Conservation (phyloP, 345 rosid genomes). For the Leavenworthia alabamica region DNA sequence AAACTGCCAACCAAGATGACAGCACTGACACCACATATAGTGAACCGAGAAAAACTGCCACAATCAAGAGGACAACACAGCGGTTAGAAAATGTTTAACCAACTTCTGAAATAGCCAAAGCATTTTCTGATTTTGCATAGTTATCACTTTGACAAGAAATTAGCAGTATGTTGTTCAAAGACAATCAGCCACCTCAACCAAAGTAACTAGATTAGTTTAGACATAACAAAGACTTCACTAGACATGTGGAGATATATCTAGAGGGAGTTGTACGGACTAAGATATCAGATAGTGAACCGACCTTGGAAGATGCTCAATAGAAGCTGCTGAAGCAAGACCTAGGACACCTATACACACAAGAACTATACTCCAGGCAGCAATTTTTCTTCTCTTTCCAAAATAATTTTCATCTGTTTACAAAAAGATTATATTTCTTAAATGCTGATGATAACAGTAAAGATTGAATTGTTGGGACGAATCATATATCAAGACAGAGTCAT, state of each 20-base stretch:
- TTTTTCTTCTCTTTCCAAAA: conserved; percentile 40
- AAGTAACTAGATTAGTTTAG: not conserved
- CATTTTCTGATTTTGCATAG: not conserved
- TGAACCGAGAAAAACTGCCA: conserved; percentile 44
- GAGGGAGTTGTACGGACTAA: not conserved
- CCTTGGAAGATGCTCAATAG: conserved; percentile 49
- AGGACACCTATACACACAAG: conserved; percentile 45
- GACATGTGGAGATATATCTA: not conserved
- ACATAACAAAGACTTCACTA: not conserved
- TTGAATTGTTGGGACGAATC: not conserved
- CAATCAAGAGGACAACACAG: not conserved
- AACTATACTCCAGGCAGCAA: conserved; percentile 57
- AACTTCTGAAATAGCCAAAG: not conserved
- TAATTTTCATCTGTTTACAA: conserved; percentile 33
- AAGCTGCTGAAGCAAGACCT: conserved; percentile 51
- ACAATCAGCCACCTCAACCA: not conserved
- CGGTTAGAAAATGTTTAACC: not conserved
- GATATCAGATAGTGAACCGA: conserved; percentile 14
- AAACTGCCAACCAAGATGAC: conserved; percentile 49
- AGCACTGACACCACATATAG: conserved; percentile 42
- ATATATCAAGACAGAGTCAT: not conserved
- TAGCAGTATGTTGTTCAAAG: not conserved
- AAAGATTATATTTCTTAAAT: not conserved
- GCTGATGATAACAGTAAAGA: not conserved
- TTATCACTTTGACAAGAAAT: not conserved